Conservation (phyloP, 1,139 yeast genomes). For the Pneumocystis canis region DNA sequence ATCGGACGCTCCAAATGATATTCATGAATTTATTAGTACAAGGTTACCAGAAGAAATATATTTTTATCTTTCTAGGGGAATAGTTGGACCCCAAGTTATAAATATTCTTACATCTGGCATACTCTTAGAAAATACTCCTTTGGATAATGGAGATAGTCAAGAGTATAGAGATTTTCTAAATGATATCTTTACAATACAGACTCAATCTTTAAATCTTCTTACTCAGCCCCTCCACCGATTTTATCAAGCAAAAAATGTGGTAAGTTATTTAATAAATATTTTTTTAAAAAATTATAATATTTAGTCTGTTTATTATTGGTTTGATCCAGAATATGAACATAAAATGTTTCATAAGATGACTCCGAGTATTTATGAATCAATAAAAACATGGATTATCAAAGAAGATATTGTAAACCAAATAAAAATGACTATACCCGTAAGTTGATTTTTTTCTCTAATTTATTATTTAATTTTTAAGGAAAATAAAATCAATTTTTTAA, state of each 20-base stretch:
- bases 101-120: slow-evolving; percentile 56
- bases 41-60: slow-evolving; percentile 76
- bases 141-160: slow-evolving; percentile 41
- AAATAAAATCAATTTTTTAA: background rate
- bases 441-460: background rate
- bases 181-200: slow-evolving; percentile 37
- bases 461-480: background rate
- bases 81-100: slow-evolving; percentile 49
- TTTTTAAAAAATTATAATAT: background rate
- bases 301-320: slow-evolving; percentile 4
- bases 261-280: slow-evolving; percentile 9
- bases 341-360: slow-evolving; percentile 40
- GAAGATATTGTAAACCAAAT: slow-evolving; percentile 24
- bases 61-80: slow-evolving; percentile 68
- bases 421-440: slow-evolving; percentile 2
- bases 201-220: slow-evolving; percentile 49
- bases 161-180: slow-evolving; percentile 43
- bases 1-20: slow-evolving; percentile 49
- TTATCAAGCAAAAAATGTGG: slow-evolving; percentile 60
- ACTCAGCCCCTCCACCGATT: slow-evolving; percentile 69
- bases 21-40: slow-evolving; percentile 72
- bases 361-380: slow-evolving; percentile 32
- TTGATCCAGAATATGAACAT: slow-evolving; percentile 13
- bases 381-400: slow-evolving; percentile 27
- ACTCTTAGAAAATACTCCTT: slow-evolving; percentile 50